Percentiles rank a stretch among this genome's conserved stretches.
phyloP scores from a whole-genome alignment of 2,329 filamentous ascomycete genomes.

The Didymella exigua region DNA sequence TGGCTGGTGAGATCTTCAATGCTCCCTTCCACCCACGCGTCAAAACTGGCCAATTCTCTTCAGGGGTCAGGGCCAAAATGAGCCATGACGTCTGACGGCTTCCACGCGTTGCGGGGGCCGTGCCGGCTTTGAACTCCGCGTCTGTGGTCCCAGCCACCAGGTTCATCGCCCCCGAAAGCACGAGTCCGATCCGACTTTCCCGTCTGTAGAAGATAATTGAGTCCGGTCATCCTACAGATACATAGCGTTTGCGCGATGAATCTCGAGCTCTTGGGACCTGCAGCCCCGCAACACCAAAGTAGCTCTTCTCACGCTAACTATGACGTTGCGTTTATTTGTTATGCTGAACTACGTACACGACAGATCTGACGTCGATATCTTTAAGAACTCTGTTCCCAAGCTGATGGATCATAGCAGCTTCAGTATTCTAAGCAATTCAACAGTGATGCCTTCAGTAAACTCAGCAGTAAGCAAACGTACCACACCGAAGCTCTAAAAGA shows the following conservation, averaged over 20 bases:
- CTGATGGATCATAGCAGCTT: background rate
- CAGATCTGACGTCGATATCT: background rate
- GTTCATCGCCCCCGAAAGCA: background rate
- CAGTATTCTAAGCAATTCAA: background rate
- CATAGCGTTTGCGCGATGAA: background rate
- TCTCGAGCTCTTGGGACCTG: background rate
- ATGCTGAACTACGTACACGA: background rate
- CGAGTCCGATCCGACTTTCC: slow-evolving; percentile 2
- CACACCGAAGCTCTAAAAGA: background rate
- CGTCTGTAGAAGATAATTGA: background rate
- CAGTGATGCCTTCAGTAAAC: slow-evolving; percentile 22
- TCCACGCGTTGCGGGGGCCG: background rate
- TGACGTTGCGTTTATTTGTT: slow-evolving; percentile 13
- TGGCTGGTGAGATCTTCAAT: too few species aligned
- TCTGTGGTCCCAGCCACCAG: background rate
- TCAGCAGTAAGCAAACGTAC: slow-evolving; percentile 14
- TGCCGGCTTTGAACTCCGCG: background rate
- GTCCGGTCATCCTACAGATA: background rate
- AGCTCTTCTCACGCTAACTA: slow-evolving; percentile 18
- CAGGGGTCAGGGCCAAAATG: background rate
- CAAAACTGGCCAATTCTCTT: too few species aligned
- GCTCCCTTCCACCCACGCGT: too few species aligned
- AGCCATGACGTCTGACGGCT: background rate
- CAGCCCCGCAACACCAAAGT: slow-evolving; percentile 13
- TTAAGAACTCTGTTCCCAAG: background rate